phyloP scores from a whole-genome alignment of 202 grass and related monocot species.

The Brachypodium distachyon region DNA sequence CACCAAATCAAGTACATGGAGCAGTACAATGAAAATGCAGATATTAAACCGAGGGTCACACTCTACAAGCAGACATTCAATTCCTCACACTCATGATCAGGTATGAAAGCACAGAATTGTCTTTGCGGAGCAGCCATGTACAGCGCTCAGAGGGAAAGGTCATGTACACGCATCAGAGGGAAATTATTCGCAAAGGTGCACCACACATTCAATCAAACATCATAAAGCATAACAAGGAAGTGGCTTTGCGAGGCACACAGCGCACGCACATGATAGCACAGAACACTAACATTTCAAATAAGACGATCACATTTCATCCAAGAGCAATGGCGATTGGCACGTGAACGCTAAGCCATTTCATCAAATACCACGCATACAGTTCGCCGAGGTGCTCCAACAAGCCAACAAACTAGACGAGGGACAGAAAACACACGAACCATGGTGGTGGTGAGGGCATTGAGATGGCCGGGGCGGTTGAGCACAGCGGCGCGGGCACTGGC shows the following conservation, averaged over 20 bases:
- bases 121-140: no score
- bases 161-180: not conserved
- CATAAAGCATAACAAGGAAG: not conserved
- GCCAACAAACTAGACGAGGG: not conserved
- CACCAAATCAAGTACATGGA: not conserved
- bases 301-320: not conserved
- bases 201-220: not conserved
- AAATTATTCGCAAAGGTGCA: not conserved
- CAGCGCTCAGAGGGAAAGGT: no score
- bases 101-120: no score
- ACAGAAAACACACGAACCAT: conserved; percentile 41
- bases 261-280: not conserved
- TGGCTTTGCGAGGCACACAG: not conserved
- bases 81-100: not conserved
- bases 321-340: not conserved
- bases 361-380: not conserved
- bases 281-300: not conserved
- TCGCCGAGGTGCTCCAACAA: not conserved
- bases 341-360: not conserved
- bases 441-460: conserved; percentile 70
- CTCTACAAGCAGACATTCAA: not conserved
- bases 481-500: conserved; percentile 59
- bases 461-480: conserved; percentile 67
- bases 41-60: not conserved
- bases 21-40: not conserved